Base-by-base conservation (phyloP, 176 grass and related monocot genomes). In the Dactylis glomerata region DNA sequence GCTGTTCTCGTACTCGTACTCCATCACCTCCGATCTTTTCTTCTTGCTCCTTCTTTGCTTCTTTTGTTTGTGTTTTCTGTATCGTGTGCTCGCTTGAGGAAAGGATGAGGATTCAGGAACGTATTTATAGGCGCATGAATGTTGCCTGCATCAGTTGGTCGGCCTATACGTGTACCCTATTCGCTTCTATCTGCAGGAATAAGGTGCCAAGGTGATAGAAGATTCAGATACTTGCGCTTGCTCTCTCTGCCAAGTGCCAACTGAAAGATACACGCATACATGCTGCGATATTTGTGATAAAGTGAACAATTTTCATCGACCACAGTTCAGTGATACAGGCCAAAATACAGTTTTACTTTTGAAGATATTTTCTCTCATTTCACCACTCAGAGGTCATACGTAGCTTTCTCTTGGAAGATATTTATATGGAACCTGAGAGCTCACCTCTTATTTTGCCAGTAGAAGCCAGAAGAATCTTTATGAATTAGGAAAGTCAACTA, bases 101-200 rank as follows among this genome's bases (percentile, higher is more conserved):
- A 1, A 12, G 7, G 77, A 66, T 12, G 73, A 37, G 3, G 68
- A 72, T 72, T 45, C 12, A 71, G n/a, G 34, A 14, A 30, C 20
- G 61, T 68, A 85, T 85, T 89, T 89, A 82, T 85, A 89, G 71
- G 71, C 40, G 6, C 47, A 19, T 20, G 20, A 10, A 31, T 41
- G 38, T 45, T 61, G 68, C 9, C 20, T 46, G 2, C n/a, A 26
- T 56, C 14, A 57, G 61, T 56, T 46, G 42, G 72, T 38, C 66
- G 28, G 71, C 19, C 65, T 68, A 11, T 20, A 36, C 4, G 34
- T 52, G 34, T 40, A 68, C n/a, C 74, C n/a, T 33, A 20, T 66
- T 6, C 40, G 38, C 23, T 51, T 52, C 34, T 76, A 62, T 84
- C 17, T 57, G 33, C 14, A 71, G 12, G 44, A 42, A 81, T 42